Conservation (phyloP, 345 rosid genomes). For the Geranium brycei region DNA sequence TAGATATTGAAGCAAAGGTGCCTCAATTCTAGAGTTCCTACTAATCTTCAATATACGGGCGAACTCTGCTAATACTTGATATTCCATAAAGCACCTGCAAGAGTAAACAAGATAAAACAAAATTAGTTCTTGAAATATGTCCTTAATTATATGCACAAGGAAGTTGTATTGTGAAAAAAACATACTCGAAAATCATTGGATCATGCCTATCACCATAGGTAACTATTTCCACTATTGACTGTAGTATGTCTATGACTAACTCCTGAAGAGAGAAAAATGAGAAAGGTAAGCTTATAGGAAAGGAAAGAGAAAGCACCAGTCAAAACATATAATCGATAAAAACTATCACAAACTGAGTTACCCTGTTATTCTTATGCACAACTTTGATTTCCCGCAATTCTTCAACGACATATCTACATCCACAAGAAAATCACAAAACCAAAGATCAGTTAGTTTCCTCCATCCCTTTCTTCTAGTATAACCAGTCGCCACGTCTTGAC, state of each 20-base stretch:
- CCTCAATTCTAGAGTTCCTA: slow-evolving; percentile 39
- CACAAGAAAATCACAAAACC: slow-evolving; percentile 3
- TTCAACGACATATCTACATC: slow-evolving; percentile 25
- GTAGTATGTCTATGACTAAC: slow-evolving; percentile 36
- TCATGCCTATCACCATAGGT: slow-evolving; percentile 53
- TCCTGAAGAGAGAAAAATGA: slow-evolving; percentile 20
- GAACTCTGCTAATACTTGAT: slow-evolving; percentile 53
- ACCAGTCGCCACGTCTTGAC: background rate
- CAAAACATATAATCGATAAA: background rate
- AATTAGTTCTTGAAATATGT: background rate
- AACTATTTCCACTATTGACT: slow-evolving; percentile 52
- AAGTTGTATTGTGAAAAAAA: background rate
- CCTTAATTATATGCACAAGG: slow-evolving; percentile 1
- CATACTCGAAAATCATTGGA: slow-evolving; percentile 46
- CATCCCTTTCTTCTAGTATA: no score
- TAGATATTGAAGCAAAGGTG: slow-evolving; percentile 46
- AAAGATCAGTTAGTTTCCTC: background rate
- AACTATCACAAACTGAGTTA: slow-evolving; percentile 10
- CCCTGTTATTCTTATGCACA: slow-evolving; percentile 34
- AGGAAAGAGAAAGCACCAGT: background rate
- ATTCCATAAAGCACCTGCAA: slow-evolving; percentile 52
- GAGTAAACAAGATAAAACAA: background rate
- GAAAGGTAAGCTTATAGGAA: slow-evolving; percentile 5
- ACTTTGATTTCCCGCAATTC: slow-evolving; percentile 38
- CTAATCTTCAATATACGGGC: slow-evolving; percentile 36